Conservation (phyloP, 768 basidiomycete species). For the Naganishia antarctica region DNA sequence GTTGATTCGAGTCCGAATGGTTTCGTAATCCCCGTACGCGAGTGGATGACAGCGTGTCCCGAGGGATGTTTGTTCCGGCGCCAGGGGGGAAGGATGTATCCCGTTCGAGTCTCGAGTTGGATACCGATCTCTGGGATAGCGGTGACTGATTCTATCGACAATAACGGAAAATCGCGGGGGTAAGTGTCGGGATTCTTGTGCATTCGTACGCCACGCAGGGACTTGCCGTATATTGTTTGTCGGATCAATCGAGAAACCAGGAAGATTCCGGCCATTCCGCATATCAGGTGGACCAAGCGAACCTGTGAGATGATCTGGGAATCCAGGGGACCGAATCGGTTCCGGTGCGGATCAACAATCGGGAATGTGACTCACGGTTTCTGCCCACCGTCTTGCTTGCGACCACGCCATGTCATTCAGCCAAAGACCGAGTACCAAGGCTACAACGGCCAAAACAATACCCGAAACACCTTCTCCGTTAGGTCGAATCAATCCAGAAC, state of each 20-base stretch:
- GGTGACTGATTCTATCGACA: slow-evolving; percentile 37
- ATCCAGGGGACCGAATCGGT: too few relatives aligned
- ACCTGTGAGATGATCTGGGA: not conserved
- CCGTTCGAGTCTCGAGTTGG: slow-evolving; percentile 37
- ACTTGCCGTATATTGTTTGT: slow-evolving; percentile 12
- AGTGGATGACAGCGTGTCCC: not conserved
- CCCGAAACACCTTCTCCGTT: too few relatives aligned
- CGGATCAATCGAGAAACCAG: not conserved
- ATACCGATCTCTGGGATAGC: slow-evolving; percentile 36
- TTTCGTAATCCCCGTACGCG: not conserved
- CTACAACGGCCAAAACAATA: too few relatives aligned
- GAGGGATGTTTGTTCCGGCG: too few relatives aligned
- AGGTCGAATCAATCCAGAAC: not conserved
- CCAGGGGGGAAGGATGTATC: slow-evolving; percentile 30
- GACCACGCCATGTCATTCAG: too few relatives aligned
- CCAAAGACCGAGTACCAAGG: too few relatives aligned
- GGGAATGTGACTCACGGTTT: too few relatives aligned
- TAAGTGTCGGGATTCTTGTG: not conserved
- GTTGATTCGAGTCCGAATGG: slow-evolving; percentile 24
- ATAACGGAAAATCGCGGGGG: not conserved
- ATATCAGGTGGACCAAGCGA: not conserved
- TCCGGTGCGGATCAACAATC: too few relatives aligned
- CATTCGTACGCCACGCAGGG: not conserved
- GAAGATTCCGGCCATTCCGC: not conserved
- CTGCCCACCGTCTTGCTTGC: too few relatives aligned